Evolutionary conservation across 345 rosid genomes (phyloP).

Genomic region (Pseudoturritis turrita): DNA sequence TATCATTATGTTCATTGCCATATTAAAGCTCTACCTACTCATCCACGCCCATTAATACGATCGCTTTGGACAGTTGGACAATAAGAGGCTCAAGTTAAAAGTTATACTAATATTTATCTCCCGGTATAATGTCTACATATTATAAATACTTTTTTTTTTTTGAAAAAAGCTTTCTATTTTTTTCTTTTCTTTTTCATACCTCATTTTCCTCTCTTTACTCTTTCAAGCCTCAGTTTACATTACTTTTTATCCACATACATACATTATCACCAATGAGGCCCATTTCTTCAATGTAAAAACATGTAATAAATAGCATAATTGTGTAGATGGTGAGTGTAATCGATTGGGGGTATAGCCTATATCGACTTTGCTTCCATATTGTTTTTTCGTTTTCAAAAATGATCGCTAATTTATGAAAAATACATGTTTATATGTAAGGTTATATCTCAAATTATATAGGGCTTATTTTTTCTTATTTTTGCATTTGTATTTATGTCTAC

Average conservation of each 20-base stretch:
- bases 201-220: too few relatives aligned
- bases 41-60: slow-evolving; percentile 14
- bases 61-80: slow-evolving; percentile 27
- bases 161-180: too few relatives aligned
- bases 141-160: neutral
- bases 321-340: neutral
- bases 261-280: neutral
- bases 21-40: slow-evolving; percentile 25
- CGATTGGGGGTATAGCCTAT: neutral
- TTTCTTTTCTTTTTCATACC: too few relatives aligned
- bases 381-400: too few relatives aligned
- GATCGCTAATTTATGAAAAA: too few relatives aligned
- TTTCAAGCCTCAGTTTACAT: too few relatives aligned
- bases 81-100: slow-evolving; percentile 2
- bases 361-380: too few relatives aligned
- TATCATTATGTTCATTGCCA: neutral
- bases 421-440: too few relatives aligned
- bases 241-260: too few relatives aligned
- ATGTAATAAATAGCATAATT: slow-evolving; percentile 3
- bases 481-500: too few relatives aligned
- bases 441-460: too few relatives aligned
- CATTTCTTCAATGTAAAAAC: neutral
- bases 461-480: too few relatives aligned
- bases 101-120: neutral
- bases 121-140: neutral